These are phyloP conservation scores for Coemansia sp. DNA, from an alignment of 192 early-diverging fungal genomes.

Conservation along the genomic window DNA sequence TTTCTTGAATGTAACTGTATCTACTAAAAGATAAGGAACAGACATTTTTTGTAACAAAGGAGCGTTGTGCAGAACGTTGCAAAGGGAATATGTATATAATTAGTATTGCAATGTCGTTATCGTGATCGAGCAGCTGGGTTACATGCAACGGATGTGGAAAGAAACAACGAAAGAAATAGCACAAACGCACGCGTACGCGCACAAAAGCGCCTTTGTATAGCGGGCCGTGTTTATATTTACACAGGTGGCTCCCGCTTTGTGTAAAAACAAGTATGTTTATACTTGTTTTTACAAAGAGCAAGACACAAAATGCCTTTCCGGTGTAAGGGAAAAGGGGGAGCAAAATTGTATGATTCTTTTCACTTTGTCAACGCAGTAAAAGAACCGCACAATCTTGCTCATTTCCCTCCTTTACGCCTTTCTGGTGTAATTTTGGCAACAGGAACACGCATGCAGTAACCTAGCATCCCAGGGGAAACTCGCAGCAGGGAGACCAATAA, in stretches of 20 bases:
- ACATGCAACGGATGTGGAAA: not conserved
- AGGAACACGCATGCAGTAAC: constrained; percentile 10
- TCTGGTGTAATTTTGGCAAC: not conserved
- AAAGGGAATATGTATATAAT: not conserved
- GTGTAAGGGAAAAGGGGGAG: constrained; percentile 1
- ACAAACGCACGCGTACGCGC: not conserved
- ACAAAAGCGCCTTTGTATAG: not conserved
- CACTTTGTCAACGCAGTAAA: not conserved
- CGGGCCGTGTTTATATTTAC: not conserved
- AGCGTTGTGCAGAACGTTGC: not conserved
- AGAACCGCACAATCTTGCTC: not conserved
- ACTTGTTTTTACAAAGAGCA: constrained; percentile 4
- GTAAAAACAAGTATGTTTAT: no score
- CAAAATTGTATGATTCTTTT: not conserved
- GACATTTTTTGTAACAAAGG: constrained; percentile 4
- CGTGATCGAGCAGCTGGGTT: not conserved
- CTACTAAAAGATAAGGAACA: constrained; percentile 8
- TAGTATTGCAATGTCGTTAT: constrained; percentile 2
- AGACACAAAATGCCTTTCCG: not conserved
- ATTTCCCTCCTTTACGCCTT: no score
- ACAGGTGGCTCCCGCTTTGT: not conserved
- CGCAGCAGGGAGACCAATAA: constrained; percentile 1
- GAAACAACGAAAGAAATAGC: not conserved
- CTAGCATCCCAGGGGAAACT: not conserved
- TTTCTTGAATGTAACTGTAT: constrained; percentile 2